A percentile compares a stretch with the other conserved stretches of the same genome.
These are phyloP conservation scores for Paramecium sexaurelia DNA, from an alignment of 73 alveolate genomes.

Conservation along the genomic window DNA sequence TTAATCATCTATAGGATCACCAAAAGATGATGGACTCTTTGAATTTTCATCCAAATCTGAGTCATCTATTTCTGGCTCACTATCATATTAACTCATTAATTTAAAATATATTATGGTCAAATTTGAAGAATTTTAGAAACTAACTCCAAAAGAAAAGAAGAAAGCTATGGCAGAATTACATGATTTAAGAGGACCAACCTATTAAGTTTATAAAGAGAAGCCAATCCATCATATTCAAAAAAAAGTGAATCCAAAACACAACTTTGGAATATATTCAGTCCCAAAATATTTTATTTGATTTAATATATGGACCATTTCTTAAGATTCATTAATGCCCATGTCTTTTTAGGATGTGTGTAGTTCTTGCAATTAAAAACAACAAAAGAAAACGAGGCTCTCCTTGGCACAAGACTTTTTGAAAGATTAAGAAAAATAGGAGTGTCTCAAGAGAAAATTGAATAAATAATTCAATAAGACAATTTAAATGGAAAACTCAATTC, in stretches of 20 bases:
- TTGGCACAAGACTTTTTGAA: not conserved
- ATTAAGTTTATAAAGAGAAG: not conserved
- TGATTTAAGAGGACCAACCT: not conserved
- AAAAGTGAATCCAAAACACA: slow-evolving; percentile 29
- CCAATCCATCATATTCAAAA: not conserved
- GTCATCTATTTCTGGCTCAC: not conserved
- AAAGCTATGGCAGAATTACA: not conserved
- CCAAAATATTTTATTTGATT: slow-evolving; percentile 35
- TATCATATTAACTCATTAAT: not conserved
- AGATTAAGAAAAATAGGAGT: not conserved
- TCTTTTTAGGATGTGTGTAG: not conserved
- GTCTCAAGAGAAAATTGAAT: not conserved
- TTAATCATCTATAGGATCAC: slow-evolving; percentile 64
- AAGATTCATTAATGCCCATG: not conserved
- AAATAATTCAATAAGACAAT: not conserved
- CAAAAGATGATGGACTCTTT: not conserved
- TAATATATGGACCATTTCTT: slow-evolving; percentile 37
- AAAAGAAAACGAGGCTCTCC: not conserved
- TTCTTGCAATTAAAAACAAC: not conserved
- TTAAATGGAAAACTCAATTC: not conserved
- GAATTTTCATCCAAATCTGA: not conserved
- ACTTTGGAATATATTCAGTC: slow-evolving; percentile 37
- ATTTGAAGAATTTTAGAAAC: slow-evolving; percentile 11
- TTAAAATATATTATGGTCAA: not conserved
- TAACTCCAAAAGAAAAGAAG: slow-evolving; percentile 19